Conservation (phyloP, 2,329 filamentous ascomycete genomes). For the Xylaria sp. region DNA sequence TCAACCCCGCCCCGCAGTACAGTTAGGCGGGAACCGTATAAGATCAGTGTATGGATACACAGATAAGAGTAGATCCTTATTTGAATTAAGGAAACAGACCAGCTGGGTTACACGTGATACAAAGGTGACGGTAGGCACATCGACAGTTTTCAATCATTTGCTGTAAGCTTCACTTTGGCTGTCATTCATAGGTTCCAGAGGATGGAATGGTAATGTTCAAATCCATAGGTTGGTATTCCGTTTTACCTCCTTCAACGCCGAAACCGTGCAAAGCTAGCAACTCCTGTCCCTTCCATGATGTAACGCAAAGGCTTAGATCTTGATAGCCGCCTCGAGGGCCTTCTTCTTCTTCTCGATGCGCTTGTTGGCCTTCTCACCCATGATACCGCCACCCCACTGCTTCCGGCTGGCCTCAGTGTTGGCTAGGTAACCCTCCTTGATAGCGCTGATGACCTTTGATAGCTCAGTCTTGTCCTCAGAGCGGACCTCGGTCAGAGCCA, state of each 20-base stretch:
- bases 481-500: conserved; percentile 96
- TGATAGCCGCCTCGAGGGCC: conserved; percentile 92
- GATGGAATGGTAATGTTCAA: conserved; percentile 49
- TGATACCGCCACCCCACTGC: conserved; percentile 99
- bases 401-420: conserved; percentile 91
- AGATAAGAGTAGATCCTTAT: not conserved
- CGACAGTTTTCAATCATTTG: conserved; percentile 32
- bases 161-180: conserved; percentile 45
- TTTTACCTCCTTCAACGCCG: conserved; percentile 53
- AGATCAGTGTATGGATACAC: not conserved
- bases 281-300: conserved; percentile 49
- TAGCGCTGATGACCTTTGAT: conserved; percentile 91
- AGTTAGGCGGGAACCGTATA: not conserved
- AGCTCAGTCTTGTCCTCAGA: conserved; percentile 98
- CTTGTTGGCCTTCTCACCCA: conserved; percentile 92
- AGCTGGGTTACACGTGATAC: conserved; percentile 9
- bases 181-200: conserved; percentile 43
- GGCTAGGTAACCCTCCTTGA: conserved; percentile 98
- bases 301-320: conserved; percentile 75
- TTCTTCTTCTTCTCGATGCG: conserved; percentile 87
- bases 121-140: not conserved
- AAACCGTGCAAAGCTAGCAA: conserved; percentile 51
- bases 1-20: not conserved
- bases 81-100: not conserved
- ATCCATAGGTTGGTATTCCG: conserved; percentile 53